Evolutionary conservation across 1,139 yeast species (phyloP).

Genomic region (Arxiozyma slooffiae): DNA sequence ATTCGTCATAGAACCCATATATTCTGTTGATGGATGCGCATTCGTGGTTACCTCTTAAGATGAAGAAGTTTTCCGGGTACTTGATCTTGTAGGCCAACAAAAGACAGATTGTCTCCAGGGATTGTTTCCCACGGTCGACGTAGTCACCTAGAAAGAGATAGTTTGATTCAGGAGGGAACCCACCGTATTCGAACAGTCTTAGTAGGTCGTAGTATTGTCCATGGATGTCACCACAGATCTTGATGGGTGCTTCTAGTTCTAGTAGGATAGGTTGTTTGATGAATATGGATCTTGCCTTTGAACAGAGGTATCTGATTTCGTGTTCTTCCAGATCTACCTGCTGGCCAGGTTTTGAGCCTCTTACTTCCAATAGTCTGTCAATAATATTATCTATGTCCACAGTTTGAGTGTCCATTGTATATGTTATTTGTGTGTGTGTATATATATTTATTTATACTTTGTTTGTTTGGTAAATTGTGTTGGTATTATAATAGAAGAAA

Average conservation of each 20-base stretch:
- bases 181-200: slow-evolving; percentile 94
- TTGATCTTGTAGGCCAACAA: slow-evolving; percentile 91
- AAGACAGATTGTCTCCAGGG: slow-evolving; percentile 86
- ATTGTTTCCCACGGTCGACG: slow-evolving; percentile 97
- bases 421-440: too few species aligned
- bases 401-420: slow-evolving; percentile 47
- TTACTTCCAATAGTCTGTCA: slow-evolving; percentile 90
- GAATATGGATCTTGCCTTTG: slow-evolving; percentile 94
- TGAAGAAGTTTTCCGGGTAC: slow-evolving; percentile 94
- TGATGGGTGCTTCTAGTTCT: slow-evolving; percentile 95
- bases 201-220: slow-evolving; percentile 94
- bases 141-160: slow-evolving; percentile 92
- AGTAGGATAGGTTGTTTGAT: slow-evolving; percentile 93
- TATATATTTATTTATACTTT: too few species aligned
- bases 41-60: slow-evolving; percentile 92
- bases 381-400: slow-evolving; percentile 96
- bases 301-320: slow-evolving; percentile 90
- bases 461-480: too few species aligned
- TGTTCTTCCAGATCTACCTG: slow-evolving; percentile 89
- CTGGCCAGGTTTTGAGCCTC: slow-evolving; percentile 97
- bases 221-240: slow-evolving; percentile 90
- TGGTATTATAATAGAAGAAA: too few species aligned
- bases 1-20: slow-evolving; percentile 95
- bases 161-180: slow-evolving; percentile 98
- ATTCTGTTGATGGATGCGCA: slow-evolving; percentile 95